phyloP scores from a whole-genome alignment of 352 stramenopile genomes.

The Pythium rishiriense region DNA sequence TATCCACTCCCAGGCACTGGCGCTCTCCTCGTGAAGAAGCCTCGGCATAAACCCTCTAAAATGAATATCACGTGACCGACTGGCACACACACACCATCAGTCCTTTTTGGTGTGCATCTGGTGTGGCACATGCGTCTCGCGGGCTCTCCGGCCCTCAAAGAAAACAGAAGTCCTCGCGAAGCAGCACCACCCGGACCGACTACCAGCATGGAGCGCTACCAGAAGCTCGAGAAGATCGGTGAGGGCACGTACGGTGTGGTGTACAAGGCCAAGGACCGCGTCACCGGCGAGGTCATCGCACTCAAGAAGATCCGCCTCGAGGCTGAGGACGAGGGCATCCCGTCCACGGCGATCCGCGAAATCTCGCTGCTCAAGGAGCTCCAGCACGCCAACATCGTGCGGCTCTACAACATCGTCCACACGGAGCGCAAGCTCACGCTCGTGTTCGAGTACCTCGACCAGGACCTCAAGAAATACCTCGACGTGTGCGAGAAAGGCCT shows the following conservation, averaged over 20 bases:
- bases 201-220: slow-evolving; percentile 1
- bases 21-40: neutral
- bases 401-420: slow-evolving; percentile 99
- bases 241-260: slow-evolving; percentile 99
- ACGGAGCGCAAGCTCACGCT: slow-evolving; percentile 98
- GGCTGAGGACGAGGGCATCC: slow-evolving; percentile 97
- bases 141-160: slow-evolving; percentile 12
- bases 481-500: slow-evolving; percentile 98
- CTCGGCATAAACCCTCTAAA: slow-evolving; percentile 7
- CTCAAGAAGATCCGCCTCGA: slow-evolving; percentile 99
- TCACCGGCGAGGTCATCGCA: slow-evolving; percentile 97
- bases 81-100: slow-evolving; percentile 10
- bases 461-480: slow-evolving; percentile 99
- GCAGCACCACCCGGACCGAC: neutral
- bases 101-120: slow-evolving; percentile 14
- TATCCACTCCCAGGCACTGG: slow-evolving; percentile 42
- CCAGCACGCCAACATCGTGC: slow-evolving; percentile 98
- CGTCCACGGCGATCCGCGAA: slow-evolving; percentile 98
- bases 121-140: slow-evolving; percentile 22
- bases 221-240: slow-evolving; percentile 97
- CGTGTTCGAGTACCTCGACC: slow-evolving; percentile 99
- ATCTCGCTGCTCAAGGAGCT: slow-evolving; percentile 98
- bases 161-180: slow-evolving; percentile 24
- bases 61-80: slow-evolving; percentile 9
- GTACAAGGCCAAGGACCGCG: slow-evolving; percentile 98